phyloP scores from a whole-genome alignment of 2,329 filamentous ascomycete genomes.

The Colletotrichum tropicale region DNA sequence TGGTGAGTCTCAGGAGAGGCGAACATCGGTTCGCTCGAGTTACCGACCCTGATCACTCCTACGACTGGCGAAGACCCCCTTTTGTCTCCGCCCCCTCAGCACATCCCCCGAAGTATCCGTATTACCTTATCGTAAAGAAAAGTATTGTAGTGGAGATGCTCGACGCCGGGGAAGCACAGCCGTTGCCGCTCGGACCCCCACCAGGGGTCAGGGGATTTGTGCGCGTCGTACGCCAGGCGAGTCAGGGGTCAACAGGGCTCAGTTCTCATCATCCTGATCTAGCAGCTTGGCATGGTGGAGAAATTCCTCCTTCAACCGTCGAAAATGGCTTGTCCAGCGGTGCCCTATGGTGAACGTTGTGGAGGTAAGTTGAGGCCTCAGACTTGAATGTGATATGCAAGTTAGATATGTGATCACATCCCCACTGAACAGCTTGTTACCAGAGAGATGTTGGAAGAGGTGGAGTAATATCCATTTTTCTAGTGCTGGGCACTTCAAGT shows the following conservation, averaged over 20 bases:
- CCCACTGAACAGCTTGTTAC: not conserved
- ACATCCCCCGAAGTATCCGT: not conserved
- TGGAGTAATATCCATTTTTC: not conserved
- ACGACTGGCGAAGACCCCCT: not conserved
- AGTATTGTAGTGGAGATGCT: not conserved
- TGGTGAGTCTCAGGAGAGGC: not conserved
- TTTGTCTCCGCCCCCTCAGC: not conserved
- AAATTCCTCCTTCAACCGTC: not conserved
- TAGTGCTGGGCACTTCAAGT: not conserved
- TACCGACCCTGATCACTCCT: not conserved
- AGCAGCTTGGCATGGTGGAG: not conserved
- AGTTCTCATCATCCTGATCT: not conserved
- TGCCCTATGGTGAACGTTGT: not conserved
- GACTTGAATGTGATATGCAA: not conserved
- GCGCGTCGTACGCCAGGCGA: not conserved
- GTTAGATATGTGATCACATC: not conserved
- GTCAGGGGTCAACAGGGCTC: not conserved
- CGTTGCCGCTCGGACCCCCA: not conserved
- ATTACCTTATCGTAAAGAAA: slow-evolving; percentile 8
- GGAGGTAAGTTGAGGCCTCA: not conserved
- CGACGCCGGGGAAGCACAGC: slow-evolving; percentile 1
- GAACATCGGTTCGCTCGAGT: not conserved
- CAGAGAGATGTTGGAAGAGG: not conserved
- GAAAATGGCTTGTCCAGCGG: not conserved
- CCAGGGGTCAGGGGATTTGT: not conserved